Evolutionary conservation across 139 green algal genomes (phyloP), one percentile per base, ranked within the genome.

Genomic region (Zygnema cylindricum): DNA sequence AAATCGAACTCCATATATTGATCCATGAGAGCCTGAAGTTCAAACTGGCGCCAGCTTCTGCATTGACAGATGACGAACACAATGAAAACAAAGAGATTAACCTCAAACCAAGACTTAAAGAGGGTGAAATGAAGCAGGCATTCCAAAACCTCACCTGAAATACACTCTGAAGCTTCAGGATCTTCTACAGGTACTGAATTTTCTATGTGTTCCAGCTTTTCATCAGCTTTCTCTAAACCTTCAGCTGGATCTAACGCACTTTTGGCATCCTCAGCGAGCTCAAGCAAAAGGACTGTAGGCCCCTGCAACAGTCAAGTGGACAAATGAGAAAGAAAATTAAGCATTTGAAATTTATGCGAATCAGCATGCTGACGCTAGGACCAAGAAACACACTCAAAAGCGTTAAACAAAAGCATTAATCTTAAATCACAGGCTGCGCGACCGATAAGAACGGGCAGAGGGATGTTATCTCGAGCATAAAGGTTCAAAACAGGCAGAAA

Each of bases 271-370:
- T 79, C 71, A 7, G 71, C 16, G 71, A 79, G 3, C 16, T 79
- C 71, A 11, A 79, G 38, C 21, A 79, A 11, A 3, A 79, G 71
- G 36, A 79, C 71, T n/a, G 71, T 79, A 40, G 71, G 71, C 36
- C 71, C 71, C 71, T 79, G 71, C 38, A 41, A 41, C 7, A 79
- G 16, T 43, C 7, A 7, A n/a, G 3, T 16, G 36, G 16, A 16
- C 16, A 7, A 63, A 16, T 63, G 49, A 63, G 49, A 25, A 63
- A n/a, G n/a, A n/a, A n/a, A n/a, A n/a, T n/a, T n/a, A n/a, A n/a
- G n/a, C 49, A 63, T 63, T 63, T 63, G 7, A 63, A 63, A 7
- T 7, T 63, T 63, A 63, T 25, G 49, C 49, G 16, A 7, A 25
- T 63, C 49, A 63, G 49, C 49, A 63, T 63, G 49, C 49, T 63